phyloP scores from a whole-genome alignment of 164 flowering plant species.

The Dillenia turbinata region DNA sequence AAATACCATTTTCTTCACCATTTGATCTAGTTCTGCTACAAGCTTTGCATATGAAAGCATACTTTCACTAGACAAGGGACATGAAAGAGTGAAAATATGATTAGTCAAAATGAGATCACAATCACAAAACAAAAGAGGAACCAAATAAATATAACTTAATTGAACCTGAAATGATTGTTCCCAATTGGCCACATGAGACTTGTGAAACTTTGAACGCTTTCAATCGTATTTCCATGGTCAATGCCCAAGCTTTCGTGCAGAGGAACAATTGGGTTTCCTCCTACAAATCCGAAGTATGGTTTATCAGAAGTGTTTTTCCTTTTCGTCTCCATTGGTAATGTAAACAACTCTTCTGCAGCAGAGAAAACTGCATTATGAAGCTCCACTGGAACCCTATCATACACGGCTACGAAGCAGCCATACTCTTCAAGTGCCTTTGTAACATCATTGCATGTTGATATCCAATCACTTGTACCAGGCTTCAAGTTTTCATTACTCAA shows the following conservation, averaged over 20 bases:
- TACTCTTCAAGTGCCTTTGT: slow-evolving; percentile 36
- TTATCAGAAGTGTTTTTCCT: slow-evolving; percentile 27
- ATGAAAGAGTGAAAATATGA: background rate
- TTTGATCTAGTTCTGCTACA: slow-evolving; percentile 40
- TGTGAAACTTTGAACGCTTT: slow-evolving; percentile 17
- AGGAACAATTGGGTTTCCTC: slow-evolving; percentile 34
- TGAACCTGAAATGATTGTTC: slow-evolving; percentile 44
- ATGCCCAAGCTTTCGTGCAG: slow-evolving; percentile 51
- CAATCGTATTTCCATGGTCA: slow-evolving; percentile 18
- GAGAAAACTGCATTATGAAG: slow-evolving; percentile 21
- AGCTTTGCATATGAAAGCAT: slow-evolving; percentile 31
- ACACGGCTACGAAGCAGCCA: slow-evolving; percentile 56
- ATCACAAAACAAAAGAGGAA: too few relatives aligned
- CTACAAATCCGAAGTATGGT: slow-evolving; percentile 52
- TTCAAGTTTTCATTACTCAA: slow-evolving; percentile 25
- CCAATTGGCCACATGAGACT: slow-evolving; percentile 50
- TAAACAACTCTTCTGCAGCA: slow-evolving; percentile 38
- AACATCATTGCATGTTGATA: slow-evolving; percentile 24
- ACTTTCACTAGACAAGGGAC: slow-evolving; percentile 25
- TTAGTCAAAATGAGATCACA: background rate
- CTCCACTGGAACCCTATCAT: slow-evolving; percentile 22
- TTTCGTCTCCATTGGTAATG: slow-evolving; percentile 48
- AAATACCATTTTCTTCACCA: slow-evolving; percentile 46
- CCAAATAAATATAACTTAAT: too few relatives aligned
- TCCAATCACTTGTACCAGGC: slow-evolving; percentile 42